These are phyloP conservation scores for Cardamine resedifolia DNA, from an alignment of 345 rosid species.

Conservation along the genomic window DNA sequence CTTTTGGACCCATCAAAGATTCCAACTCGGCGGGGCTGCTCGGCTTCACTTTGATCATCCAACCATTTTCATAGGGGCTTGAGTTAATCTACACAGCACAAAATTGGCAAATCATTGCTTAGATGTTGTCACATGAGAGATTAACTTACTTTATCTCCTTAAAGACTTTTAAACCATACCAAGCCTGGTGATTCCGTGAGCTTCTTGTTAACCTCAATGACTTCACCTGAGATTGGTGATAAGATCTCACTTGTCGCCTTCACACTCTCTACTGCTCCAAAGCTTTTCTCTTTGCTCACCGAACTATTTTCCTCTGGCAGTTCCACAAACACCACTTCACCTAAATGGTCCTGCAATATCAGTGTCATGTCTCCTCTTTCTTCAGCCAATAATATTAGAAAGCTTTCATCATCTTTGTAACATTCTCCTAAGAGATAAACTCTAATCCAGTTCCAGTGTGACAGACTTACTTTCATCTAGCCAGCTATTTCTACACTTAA, in stretches of 20 bases:
- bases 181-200: conserved; percentile 70
- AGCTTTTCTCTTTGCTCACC: conserved; percentile 57
- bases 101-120: not conserved
- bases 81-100: conserved; percentile 60
- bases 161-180: conserved; percentile 38
- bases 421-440: not conserved
- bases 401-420: not conserved
- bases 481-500: not conserved
- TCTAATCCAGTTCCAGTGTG: not conserved
- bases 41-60: conserved; percentile 94
- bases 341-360: conserved; percentile 69
- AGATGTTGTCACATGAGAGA: not conserved
- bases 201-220: conserved; percentile 71
- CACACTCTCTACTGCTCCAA: conserved; percentile 93
- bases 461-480: not conserved
- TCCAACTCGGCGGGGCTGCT: conserved; percentile 65
- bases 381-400: not conserved
- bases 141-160: not conserved
- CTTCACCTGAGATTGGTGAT: conserved; percentile 76
- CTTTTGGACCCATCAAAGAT: conserved; percentile 66
- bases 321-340: conserved; percentile 92
- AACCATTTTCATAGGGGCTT: conserved; percentile 86
- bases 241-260: conserved; percentile 91
- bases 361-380: not conserved
- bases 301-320: conserved; percentile 62